Percentiles rank a stretch among this genome's conserved stretches.
phyloP scores from a whole-genome alignment of 2,329 filamentous ascomycete genomes.

The Magnaporthales sp. region DNA sequence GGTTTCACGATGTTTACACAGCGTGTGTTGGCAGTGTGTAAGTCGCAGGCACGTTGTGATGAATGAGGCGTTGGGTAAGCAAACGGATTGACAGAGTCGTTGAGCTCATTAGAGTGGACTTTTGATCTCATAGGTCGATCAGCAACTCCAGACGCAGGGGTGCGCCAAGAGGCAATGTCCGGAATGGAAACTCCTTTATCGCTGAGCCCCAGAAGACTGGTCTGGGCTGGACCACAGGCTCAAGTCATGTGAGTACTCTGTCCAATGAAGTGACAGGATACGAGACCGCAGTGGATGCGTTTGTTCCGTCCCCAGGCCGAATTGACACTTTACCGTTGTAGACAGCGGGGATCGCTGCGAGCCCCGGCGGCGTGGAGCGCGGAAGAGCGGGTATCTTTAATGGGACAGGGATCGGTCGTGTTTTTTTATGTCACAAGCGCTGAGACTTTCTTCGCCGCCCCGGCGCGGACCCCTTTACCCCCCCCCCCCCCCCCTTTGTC shows the following conservation, averaged over 20 bases:
- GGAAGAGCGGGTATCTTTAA: not conserved
- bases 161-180: not conserved
- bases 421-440: not conserved
- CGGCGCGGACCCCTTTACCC: not conserved
- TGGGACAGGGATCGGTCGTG: not conserved
- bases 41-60: not conserved
- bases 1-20: not conserved
- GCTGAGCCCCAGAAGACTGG: not conserved
- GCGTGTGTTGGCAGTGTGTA: not conserved
- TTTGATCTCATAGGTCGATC: not conserved
- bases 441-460: not conserved
- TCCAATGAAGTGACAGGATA: not conserved
- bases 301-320: not conserved
- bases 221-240: not conserved
- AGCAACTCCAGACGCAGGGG: not conserved
- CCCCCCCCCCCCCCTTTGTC: not conserved
- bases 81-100: not conserved
- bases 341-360: not conserved
- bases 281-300: not conserved
- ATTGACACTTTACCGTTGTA: not conserved
- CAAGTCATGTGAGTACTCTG: not conserved
- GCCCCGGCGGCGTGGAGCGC: not conserved
- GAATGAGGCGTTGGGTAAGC: not conserved
- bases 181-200: not conserved
- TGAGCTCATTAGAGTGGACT: not conserved